Percentiles rank a stretch among this genome's conserved stretches.
These are phyloP conservation scores for Akanthomyces lecanii DNA, from an alignment of 2,329 filamentous ascomycete species.

Conservation along the genomic window DNA sequence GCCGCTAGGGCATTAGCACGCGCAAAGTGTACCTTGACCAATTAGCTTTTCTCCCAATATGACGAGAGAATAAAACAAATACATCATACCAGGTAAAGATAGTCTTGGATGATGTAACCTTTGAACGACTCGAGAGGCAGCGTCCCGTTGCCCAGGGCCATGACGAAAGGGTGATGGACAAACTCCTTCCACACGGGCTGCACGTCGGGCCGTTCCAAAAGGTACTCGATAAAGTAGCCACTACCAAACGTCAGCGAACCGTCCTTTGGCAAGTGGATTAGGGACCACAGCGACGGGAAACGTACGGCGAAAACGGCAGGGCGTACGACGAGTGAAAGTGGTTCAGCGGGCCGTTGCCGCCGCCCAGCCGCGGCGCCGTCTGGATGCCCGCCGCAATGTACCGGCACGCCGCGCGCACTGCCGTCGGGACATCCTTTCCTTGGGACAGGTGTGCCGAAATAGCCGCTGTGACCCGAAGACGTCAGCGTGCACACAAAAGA, in stretches of 20 bases:
- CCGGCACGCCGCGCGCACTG: slow-evolving; percentile 63
- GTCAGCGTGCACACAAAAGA: too few relatives aligned
- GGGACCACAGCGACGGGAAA: slow-evolving; percentile 1
- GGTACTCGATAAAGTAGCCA: slow-evolving; percentile 77
- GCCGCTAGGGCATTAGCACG: slow-evolving; percentile 79
- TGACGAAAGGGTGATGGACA: slow-evolving; percentile 78
- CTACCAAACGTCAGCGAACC: slow-evolving; percentile 32
- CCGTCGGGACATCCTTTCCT: slow-evolving; percentile 50
- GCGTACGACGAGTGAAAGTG: slow-evolving; percentile 70
- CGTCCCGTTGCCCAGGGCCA: slow-evolving; percentile 68
- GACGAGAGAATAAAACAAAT: background rate
- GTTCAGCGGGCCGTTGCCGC: slow-evolving; percentile 69
- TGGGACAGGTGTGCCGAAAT: slow-evolving; percentile 69
- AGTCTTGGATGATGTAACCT: slow-evolving; percentile 87
- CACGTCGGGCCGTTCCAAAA: slow-evolving; percentile 73
- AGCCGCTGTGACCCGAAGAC: slow-evolving; percentile 46
- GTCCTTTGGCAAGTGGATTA: too few relatives aligned
- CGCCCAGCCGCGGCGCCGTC: slow-evolving; percentile 58
- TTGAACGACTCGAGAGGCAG: slow-evolving; percentile 76
- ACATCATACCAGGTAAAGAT: slow-evolving; percentile 69
- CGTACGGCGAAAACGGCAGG: slow-evolving; percentile 64
- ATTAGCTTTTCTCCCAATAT: background rate
- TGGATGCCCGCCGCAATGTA: slow-evolving; percentile 71
- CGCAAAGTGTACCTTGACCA: slow-evolving; percentile 70
- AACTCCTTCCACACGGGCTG: slow-evolving; percentile 68